Base-by-base conservation (phyloP, 2,329 filamentous ascomycete species). In the Penicillium sp. region DNA sequence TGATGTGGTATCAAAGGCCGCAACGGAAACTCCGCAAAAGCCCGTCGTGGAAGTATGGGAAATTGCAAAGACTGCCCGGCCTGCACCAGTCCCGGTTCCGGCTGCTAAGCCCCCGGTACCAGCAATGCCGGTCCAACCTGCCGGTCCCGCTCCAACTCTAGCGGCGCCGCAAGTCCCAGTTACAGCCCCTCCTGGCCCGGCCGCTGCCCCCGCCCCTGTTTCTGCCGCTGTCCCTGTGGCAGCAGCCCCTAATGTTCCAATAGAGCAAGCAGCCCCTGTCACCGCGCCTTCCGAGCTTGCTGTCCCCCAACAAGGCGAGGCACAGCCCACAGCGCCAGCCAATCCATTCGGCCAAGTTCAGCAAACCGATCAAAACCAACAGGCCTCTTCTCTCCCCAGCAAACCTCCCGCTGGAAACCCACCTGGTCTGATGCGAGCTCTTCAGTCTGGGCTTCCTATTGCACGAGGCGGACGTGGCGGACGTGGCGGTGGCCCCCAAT, bases 21-120 rank as follows among this genome's bases (percentile, higher is more conserved):
- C 88, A 0, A 82, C 81, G n/a, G 88, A 96, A 45, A 97, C 92
- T 0, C 93, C 93, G 0, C 82, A 93, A 65, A 87, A 86, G 69
- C 85, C 91, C 0, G 91, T 97, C 4, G 84, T 79, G 10, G 91
- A 97, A 73, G 92, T 97, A 0, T 97, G 90, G 89, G 86, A 88
- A 60, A 77, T 89, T 51, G 91, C 88, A 0, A 92, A 93, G 74
- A 79, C 76, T 50, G 82, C 85, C 11, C 88, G 84, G 69, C 78
- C 82, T 52, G 61, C 73, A 19, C 71, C 78, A 19, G 53, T 79
- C 19, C 60, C 73, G 25, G 55, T 69, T 37, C 65, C 68, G 37
- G 56, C 66, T 26, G 59, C 63, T 16, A 75, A 69, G 59, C 68
- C 71, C 17, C 51, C 60, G 8, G 61, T 66, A 45, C 50, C 60